phyloP scores from a whole-genome alignment of 495 filamentous ascomycete genomes.

The Aspergillus conjunctus region DNA sequence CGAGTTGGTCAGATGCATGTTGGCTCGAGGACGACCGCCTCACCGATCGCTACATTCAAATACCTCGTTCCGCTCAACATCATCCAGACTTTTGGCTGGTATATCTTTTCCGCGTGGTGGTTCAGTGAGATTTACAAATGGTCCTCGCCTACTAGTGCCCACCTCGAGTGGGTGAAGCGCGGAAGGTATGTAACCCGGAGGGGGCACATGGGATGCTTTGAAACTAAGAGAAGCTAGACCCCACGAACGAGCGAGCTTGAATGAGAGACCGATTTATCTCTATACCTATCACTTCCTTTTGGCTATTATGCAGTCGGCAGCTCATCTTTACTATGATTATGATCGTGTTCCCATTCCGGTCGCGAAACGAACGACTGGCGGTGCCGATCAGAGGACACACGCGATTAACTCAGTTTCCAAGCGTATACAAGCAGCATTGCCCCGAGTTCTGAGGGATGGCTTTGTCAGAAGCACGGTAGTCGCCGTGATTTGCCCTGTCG shows the following conservation, averaged over 20 bases:
- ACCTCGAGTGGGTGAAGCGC: constrained; percentile 71
- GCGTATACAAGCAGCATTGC: constrained; percentile 34
- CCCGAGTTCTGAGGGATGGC: constrained; percentile 29
- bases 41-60: constrained; percentile 63
- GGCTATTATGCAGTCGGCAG: constrained; percentile 65
- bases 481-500: constrained; percentile 47
- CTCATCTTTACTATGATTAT: constrained; percentile 74
- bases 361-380: constrained; percentile 35
- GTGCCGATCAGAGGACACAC: constrained; percentile 40
- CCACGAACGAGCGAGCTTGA: constrained; percentile 76
- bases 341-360: constrained; percentile 66
- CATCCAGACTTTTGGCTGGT: constrained; percentile 68
- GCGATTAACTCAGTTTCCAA: constrained; percentile 37
- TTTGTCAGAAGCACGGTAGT: constrained; percentile 47
- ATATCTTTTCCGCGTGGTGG: constrained; percentile 74
- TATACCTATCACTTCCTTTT: constrained; percentile 67
- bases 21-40: constrained; percentile 65
- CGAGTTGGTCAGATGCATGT: constrained; percentile 84
- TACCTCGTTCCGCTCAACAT: constrained; percentile 58
- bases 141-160: constrained; percentile 63
- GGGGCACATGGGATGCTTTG: not conserved
- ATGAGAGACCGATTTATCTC: constrained; percentile 85
- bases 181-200: constrained; percentile 51
- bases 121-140: constrained; percentile 84
- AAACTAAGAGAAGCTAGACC: constrained; percentile 35